Evolutionary conservation across 306 rosid species (phyloP), one percentile per base, ranked within the genome.

Genomic region (Albizia julibrissin): DNA sequence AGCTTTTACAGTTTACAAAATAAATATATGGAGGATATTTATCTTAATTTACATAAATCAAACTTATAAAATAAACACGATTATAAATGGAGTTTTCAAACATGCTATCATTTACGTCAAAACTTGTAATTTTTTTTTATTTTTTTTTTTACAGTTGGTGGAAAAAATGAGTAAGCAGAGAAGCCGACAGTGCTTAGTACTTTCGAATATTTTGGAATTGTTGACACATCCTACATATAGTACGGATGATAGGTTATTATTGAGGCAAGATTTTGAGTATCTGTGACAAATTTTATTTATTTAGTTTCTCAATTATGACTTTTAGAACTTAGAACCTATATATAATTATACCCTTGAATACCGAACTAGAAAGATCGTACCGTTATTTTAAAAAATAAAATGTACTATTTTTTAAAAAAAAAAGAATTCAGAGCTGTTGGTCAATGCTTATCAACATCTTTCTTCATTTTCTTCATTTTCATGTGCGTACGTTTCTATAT

Each of bases 191-290:
- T 27, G 34, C 27, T 5, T 16, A 10, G 76, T 72, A 27, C 76
- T 47, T 27, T n/a, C 42, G 76, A 72, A 72, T 72, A 15, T 72
- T 47, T 72, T 47, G 76, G 76, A 72, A 47, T 47, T 72, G 76
- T 18, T 6, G 76, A 72, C 62, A 72, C 18, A 72, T 27, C 76
- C 76, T 24, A 71, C 34, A 29, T 3, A 6, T 16, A 0, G 62
- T 72, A 72, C 76, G 76, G 76, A 72, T 15, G 4, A 72, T 26
- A 47, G 61, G 54, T 46, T 26, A 72, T 27, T 26, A 46, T 10
- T 46, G 15, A 27, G 59, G 9, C 62, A 72, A 49, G 26, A 27
- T 72, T 15, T 46, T 72, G 39, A 27, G 62, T 47, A 72, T 47
- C 61, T 18, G 24, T 46, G 27, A 18, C 18, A 22, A 16, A 72